Conservation (phyloP, 352 stramenopile genomes). For the Peronospora tabacina region DNA sequence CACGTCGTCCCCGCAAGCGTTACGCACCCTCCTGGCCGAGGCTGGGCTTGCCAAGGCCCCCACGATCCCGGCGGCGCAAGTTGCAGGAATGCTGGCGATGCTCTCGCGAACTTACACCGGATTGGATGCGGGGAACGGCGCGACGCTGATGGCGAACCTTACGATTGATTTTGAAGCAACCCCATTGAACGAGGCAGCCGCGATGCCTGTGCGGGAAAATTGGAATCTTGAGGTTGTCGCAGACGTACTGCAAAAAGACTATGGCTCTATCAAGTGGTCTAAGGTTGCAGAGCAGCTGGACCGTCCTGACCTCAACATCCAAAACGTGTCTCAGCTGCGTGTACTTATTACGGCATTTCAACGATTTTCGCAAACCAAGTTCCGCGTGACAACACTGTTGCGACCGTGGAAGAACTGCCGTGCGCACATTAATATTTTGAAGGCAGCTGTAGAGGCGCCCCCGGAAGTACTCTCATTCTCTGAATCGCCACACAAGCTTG, state of each 20-base stretch:
- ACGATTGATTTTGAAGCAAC: conserved; percentile 66
- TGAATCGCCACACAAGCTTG: conserved; percentile 73
- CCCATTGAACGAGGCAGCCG: conserved; percentile 22
- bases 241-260: conserved; percentile 80
- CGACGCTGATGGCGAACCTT: conserved; percentile 74
- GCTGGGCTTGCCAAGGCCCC: conserved; percentile 70
- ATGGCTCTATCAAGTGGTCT: conserved; percentile 74
- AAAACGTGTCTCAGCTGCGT: conserved; percentile 54
- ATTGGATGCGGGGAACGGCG: conserved; percentile 54
- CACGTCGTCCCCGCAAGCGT: conserved; percentile 66
- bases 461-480: conserved; percentile 73
- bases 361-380: conserved; percentile 74
- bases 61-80: conserved; percentile 78
- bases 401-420: conserved; percentile 74
- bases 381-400: conserved; percentile 60
- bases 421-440: conserved; percentile 69
- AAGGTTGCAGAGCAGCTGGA: conserved; percentile 85
- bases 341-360: conserved; percentile 76
- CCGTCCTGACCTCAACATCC: conserved; percentile 59
- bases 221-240: conserved; percentile 86
- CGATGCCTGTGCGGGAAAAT: conserved; percentile 32
- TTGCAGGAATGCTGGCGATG: conserved; percentile 86
- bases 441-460: conserved; percentile 71
- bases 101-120: conserved; percentile 72
- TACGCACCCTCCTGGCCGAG: conserved; percentile 78